These are phyloP conservation scores for Tilletia caries DNA, from an alignment of 1,284 basidiomycete genomes.

Conservation along the genomic window DNA sequence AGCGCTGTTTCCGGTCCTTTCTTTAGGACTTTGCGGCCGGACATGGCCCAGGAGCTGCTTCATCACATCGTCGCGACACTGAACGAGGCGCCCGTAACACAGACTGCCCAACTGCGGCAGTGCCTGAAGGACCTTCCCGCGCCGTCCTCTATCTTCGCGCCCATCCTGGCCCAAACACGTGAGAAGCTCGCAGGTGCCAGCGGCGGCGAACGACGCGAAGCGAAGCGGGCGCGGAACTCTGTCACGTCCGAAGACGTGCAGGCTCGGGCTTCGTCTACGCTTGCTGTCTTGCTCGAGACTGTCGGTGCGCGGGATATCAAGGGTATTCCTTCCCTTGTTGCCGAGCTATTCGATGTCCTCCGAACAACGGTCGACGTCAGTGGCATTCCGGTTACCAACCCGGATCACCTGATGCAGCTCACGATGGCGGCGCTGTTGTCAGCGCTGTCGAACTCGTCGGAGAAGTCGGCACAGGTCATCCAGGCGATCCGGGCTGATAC, in stretches of 20 bases:
- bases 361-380: conserved; percentile 65
- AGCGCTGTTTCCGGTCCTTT: conserved; percentile 58
- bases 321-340: conserved; percentile 63
- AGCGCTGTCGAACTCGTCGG: not conserved
- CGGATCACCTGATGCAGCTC: conserved; percentile 81
- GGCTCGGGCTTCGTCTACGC: not conserved
- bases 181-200: conserved; percentile 56
- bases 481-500: conserved; percentile 41
- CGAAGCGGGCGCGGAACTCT: conserved; percentile 30
- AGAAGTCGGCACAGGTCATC: conserved; percentile 26
- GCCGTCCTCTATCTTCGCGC: conserved; percentile 59
- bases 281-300: conserved; percentile 8
- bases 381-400: conserved; percentile 62
- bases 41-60: conserved; percentile 63
- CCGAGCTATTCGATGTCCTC: conserved; percentile 71
- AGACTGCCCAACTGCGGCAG: conserved; percentile 27
- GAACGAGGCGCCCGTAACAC: conserved; percentile 27
- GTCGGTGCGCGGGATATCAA: conserved; percentile 17
- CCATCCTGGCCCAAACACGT: conserved; percentile 63
- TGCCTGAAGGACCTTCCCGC: conserved; percentile 35
- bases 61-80: conserved; percentile 55
- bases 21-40: conserved; percentile 60
- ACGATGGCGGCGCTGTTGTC: conserved; percentile 59
- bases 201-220: conserved; percentile 58
- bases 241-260: conserved; percentile 1